Base-by-base conservation (phyloP, 345 rosid species). In the Microthlaspi erraticum region DNA sequence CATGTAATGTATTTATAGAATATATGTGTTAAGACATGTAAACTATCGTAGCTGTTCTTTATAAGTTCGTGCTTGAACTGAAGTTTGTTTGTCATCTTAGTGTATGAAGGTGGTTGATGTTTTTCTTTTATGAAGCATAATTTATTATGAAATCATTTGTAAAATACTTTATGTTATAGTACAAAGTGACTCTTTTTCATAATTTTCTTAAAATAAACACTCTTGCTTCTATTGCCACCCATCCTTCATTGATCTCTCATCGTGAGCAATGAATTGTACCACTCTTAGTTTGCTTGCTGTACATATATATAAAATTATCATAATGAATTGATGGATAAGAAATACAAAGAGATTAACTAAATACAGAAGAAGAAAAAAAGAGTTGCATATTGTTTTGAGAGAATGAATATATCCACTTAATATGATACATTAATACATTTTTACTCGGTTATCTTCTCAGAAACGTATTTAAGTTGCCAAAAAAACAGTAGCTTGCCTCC, bases 11-110 rank as follows among this genome's bases (percentile, higher is more conserved):
- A 34, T 34, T 12, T 39, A 17, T 20, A 49, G 60, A 18, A 75
- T 66, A 53, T 61, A 43, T 54, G 49, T 8, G 48, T 38, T 54
- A 55, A 44, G 64, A 45, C 49, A 44, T 75, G 43, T 64, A 65
- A 65, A 60, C 50, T 64, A 48, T 68, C 20, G 34, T 10, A 18
- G 56, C 38, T 33, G 69, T 53, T 43, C n/a, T 11, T 32, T 34
- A 56, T 42, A 71, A 33, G 54, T 74, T 34, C 10, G 49, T 49
- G 59, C 26, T 14, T 76, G 38, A 12, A 38, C 31, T 38, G 45
- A 43, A 12, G 69, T 75, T 68, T 61, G 20, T 58, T 64, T 75
- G 59, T 53, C 13, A 64, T 44, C n/a, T 48, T 64, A 56, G 60
- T 49, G 49, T 70, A 34, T 71, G 23, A 60, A 59, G 13, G 55